Evolutionary conservation across 179 eudicot genomes (phyloP).

Genomic region (Beta macrorhiza): DNA sequence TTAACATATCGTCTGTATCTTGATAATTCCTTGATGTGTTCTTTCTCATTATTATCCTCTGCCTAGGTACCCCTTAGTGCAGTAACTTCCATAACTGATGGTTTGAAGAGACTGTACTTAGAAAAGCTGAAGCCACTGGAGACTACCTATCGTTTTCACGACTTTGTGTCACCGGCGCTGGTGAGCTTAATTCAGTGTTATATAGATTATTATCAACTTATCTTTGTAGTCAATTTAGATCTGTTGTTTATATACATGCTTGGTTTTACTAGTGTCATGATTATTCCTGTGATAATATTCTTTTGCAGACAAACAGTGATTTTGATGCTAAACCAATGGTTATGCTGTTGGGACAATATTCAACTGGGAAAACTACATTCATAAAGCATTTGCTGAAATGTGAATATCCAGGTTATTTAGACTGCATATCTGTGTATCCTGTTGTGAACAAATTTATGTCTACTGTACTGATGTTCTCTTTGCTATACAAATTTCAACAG

Average conservation of each 20-base stretch:
- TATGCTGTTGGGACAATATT: slow-evolving; percentile 96
- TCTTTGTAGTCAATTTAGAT: neutral
- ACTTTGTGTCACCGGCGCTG: slow-evolving; percentile 77
- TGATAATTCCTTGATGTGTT: neutral
- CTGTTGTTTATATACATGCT: neutral
- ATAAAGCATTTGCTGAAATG: slow-evolving; percentile 80
- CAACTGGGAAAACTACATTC: slow-evolving; percentile 96
- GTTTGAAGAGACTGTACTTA: slow-evolving; percentile 75
- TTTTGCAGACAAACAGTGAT: slow-evolving; percentile 66
- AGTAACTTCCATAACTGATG: slow-evolving; percentile 87
- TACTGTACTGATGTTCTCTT: neutral
- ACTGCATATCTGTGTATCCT: neutral
- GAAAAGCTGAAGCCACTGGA: slow-evolving; percentile 90
- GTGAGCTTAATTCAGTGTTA: slow-evolving; percentile 41
- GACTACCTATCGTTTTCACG: slow-evolving; percentile 70
- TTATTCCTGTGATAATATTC: neutral
- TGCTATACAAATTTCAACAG: slow-evolving; percentile 36
- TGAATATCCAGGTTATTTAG: slow-evolving; percentile 73
- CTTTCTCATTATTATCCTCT: neutral
- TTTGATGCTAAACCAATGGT: slow-evolving; percentile 99
- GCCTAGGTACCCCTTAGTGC: slow-evolving; percentile 44
- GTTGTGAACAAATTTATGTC: neutral
- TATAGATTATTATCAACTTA: neutral
- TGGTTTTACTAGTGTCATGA: neutral
- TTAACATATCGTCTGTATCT: neutral